A percentile compares a stretch with the other conserved stretches of the same genome.
These are phyloP conservation scores for Ballota nigra DNA, from an alignment of 257 asterid genomes.

Conservation along the genomic window DNA sequence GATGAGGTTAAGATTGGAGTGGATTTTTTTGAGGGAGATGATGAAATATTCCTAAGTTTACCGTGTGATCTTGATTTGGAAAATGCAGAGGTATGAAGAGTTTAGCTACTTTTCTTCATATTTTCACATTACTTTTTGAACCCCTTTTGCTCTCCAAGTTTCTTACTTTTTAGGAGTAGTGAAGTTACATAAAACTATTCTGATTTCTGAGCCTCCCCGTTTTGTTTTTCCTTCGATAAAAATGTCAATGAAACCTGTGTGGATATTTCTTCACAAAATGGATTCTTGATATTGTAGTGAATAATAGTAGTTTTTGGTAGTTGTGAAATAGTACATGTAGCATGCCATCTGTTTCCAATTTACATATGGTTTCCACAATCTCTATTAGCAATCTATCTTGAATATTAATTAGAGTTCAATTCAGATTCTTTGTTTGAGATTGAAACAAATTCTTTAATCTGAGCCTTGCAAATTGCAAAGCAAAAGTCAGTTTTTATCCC, in stretches of 20 bases:
- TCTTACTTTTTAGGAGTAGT: not conserved
- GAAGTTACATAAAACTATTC: not conserved
- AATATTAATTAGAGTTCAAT: not conserved
- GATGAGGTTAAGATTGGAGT: constrained; percentile 19
- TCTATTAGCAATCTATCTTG: not conserved
- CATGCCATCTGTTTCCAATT: not conserved
- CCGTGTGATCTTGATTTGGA: constrained; percentile 18
- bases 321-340: not conserved
- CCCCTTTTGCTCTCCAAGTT: not conserved
- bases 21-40: constrained; percentile 35
- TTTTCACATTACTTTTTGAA: not conserved
- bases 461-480: not conserved
- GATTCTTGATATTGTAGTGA: not conserved
- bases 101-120: not conserved
- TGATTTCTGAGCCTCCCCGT: not conserved
- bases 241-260: too few relatives aligned
- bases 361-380: not conserved
- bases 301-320: not conserved
- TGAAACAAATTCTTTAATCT: not conserved
- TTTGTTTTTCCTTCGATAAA: not conserved
- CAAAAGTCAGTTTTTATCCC: too few relatives aligned
- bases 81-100: constrained; percentile 11
- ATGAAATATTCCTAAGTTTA: constrained; percentile 30
- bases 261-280: not conserved
- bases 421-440: not conserved